Evolutionary conservation across 352 stramenopile species (phyloP), one percentile per base, ranked within the genome.

Genomic region (Pythium aquatile): DNA sequence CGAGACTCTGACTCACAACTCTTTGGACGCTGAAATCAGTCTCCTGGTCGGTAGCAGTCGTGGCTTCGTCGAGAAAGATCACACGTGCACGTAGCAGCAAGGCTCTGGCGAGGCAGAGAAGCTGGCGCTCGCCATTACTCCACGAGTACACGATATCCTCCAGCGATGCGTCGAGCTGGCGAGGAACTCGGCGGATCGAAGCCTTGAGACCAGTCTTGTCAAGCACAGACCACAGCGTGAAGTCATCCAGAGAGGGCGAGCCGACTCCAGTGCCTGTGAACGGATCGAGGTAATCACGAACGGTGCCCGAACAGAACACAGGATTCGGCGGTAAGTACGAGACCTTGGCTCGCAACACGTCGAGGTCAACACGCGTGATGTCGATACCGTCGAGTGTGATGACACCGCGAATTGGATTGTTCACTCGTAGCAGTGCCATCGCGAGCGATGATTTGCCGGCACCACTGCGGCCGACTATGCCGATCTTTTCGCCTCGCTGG

Each of bases 41-140:
- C 52, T 87, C 74, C 29, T 80, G 73, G 54, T 93, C 85, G 5
- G 88, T 88, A 9, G 80, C 81, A 3, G 87, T 84, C 17, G 96
- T 98, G 5, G 96, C 96, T 79, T 99, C 97, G 59, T 99, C 97
- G 66, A 99, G 90, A 5, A 99, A 77, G 17, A 99, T 70, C 33
- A 99, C 92, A 11, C 68, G 63, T 4, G 90, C 88, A 16, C 94
- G 78, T 5, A 83, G 71, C 17, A 99, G 69, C 28, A 99, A 72
- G 5, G 96, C 96, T 37, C 97, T 70, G 30, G 89, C 96, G 35
- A 99, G 75, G 63, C 93, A 98, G 0, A 99, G 67, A 14, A 99
- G 70, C 72, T 99, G 96, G 0, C 96, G 75, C 72, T 99, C 90
- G 4, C 97, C 97, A 30, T 96, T 86, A 62, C 72, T 93, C 55